phyloP scores from a whole-genome alignment of 192 early-diverging fungal species.

The Linnemannia schmuckeri region DNA sequence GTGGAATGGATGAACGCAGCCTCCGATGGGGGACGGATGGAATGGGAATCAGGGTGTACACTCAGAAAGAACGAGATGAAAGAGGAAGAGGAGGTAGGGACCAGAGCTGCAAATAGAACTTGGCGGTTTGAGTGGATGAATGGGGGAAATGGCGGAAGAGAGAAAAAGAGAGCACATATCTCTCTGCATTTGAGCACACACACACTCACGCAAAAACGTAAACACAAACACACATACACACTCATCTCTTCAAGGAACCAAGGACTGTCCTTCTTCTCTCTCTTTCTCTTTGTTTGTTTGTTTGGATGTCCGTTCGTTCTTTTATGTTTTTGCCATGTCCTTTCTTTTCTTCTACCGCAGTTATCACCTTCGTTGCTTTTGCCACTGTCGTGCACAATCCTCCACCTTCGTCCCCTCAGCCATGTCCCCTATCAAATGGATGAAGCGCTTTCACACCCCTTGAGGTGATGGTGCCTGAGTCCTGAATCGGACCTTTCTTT shows the following conservation, averaged over 20 bases:
- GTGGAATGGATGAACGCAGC: constrained; percentile 8
- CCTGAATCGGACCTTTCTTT: neutral
- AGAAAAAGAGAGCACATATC: neutral
- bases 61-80: neutral
- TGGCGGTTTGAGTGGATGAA: neutral
- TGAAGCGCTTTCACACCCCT: too few relatives aligned
- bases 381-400: neutral
- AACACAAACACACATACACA: neutral
- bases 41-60: neutral
- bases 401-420: neutral
- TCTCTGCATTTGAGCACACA: neutral
- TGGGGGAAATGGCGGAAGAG: neutral
- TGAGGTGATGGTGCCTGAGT: neutral
- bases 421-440: too few relatives aligned
- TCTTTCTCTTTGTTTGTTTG: neutral
- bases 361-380: neutral
- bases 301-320: neutral
- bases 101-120: constrained; percentile 4
- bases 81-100: neutral
- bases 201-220: neutral
- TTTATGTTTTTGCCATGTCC: neutral
- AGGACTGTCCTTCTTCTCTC: neutral
- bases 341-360: neutral
- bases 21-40: neutral
- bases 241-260: neutral